Evolutionary conservation across 208 protist genomes (phyloP).

Genomic region (Acanthamoeba triangularis): DNA sequence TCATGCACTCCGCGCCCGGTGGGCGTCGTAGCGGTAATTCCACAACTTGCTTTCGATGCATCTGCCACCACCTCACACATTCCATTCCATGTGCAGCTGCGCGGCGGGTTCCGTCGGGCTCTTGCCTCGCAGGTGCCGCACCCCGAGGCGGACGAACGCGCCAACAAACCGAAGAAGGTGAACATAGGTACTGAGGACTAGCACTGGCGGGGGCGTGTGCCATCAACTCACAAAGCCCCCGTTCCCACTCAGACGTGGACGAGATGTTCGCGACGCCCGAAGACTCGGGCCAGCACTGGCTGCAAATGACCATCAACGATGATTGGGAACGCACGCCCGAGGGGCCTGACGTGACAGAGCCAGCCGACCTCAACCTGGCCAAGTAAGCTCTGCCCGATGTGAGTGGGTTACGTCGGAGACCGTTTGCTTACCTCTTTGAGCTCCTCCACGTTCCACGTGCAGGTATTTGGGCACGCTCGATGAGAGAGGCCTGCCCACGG

Average conservation of each 20-base stretch:
- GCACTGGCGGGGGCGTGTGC: no score
- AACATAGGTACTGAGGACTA: not conserved
- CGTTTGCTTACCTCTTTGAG: not conserved
- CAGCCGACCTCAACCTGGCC: slow-evolving; percentile 23
- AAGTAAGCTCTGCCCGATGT: not conserved
- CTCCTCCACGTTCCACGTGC: not conserved
- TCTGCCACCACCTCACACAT: no score
- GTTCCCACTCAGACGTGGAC: not conserved
- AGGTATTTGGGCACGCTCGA: slow-evolving; percentile 40
- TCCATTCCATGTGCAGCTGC: not conserved
- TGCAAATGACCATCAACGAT: slow-evolving; percentile 55
- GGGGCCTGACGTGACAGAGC: not conserved
- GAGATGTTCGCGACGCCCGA: slow-evolving; percentile 10
- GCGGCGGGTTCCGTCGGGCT: not conserved
- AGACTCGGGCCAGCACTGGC: not conserved
- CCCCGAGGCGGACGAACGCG: not conserved
- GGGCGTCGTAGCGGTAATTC: not conserved
- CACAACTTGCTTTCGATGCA: not conserved
- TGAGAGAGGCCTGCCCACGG: not conserved
- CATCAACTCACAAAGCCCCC: not conserved
- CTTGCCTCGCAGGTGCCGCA: not conserved
- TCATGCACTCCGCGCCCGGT: not conserved
- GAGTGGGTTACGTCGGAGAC: not conserved
- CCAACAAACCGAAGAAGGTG: not conserved
- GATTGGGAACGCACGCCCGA: slow-evolving; percentile 38